These are phyloP conservation scores for Ceratocystiopsis brevicomis DNA, from an alignment of 2,329 filamentous ascomycete species.

Conservation along the genomic window DNA sequence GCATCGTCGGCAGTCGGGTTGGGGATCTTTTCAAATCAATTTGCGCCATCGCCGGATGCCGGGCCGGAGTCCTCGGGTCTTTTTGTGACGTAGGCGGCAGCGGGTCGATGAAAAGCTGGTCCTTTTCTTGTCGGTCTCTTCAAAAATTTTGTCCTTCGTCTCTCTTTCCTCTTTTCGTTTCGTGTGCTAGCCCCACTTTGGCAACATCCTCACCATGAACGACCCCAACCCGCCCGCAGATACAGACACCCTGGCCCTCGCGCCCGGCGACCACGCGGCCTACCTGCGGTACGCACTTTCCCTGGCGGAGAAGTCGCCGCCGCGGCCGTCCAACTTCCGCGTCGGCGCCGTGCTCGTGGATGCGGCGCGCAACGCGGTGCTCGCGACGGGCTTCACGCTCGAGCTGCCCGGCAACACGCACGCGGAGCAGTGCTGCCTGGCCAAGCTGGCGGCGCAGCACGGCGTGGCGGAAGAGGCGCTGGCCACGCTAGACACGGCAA, in stretches of 20 bases:
- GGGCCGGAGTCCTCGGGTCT: no score
- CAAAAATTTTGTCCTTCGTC: no score
- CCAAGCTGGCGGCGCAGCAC: conserved; percentile 43
- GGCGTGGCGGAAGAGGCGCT: conserved; percentile 35
- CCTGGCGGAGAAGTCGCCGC: conserved; percentile 62
- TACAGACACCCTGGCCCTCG: not conserved
- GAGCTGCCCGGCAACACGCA: conserved; percentile 88
- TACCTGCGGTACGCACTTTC: conserved; percentile 53
- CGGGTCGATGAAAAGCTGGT: no score
- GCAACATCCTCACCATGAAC: conserved; percentile 2
- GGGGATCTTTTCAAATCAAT: no score
- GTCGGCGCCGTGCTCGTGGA: conserved; percentile 74
- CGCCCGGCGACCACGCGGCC: conserved; percentile 20
- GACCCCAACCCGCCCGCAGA: not conserved
- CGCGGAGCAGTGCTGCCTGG: conserved; percentile 80
- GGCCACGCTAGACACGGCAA: conserved; percentile 24
- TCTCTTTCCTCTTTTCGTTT: no score
- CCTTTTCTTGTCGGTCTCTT: no score
- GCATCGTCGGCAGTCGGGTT: no score
- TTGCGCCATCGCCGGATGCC: no score
- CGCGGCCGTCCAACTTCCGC: conserved; percentile 78
- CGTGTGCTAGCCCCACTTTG: not conserved
- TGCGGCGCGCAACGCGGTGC: conserved; percentile 20
- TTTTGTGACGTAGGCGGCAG: no score
- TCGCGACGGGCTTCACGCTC: conserved; percentile 75